phyloP scores from a whole-genome alignment of 1,284 basidiomycete genomes.

The Ceraceosorus guamensis region DNA sequence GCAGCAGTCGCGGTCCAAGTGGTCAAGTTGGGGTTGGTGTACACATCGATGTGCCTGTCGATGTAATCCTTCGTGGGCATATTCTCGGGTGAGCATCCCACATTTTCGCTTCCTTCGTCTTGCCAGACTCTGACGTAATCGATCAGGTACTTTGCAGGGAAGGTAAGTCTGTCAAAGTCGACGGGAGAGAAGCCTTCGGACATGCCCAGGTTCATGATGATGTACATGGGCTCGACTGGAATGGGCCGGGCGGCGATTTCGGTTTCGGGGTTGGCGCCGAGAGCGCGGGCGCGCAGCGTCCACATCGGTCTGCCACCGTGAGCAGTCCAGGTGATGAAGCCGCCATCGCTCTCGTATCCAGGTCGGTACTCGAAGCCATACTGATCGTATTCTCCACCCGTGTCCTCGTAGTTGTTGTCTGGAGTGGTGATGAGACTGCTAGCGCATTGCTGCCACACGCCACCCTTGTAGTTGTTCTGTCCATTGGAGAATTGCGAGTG shows the following conservation, averaged over 20 bases:
- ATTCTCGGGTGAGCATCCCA: constrained; percentile 46
- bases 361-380: constrained; percentile 60
- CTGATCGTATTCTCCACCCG: constrained; percentile 14
- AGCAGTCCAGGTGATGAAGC: constrained; percentile 31
- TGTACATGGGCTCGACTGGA: constrained; percentile 54
- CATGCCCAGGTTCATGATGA: constrained; percentile 41
- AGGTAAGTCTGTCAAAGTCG: constrained; percentile 20
- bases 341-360: constrained; percentile 10
- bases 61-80: constrained; percentile 43
- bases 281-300: constrained; percentile 60
- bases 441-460: constrained; percentile 43
- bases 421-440: constrained; percentile 38
- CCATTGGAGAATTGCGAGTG: constrained; percentile 15
- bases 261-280: constrained; percentile 61
- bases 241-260: constrained; percentile 67
- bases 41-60: constrained; percentile 36
- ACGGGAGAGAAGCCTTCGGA: constrained; percentile 28
- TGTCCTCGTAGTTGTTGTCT: constrained; percentile 26
- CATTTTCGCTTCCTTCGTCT: constrained; percentile 29
- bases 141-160: constrained; percentile 27
- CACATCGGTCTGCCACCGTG: constrained; percentile 9
- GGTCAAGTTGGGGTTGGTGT: constrained; percentile 40
- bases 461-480: constrained; percentile 40
- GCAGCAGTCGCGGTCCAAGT: constrained; percentile 21
- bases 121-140: constrained; percentile 31